A percentile compares a stretch with the other conserved stretches of the same genome.
Evolutionary conservation across 2,329 filamentous ascomycete genomes (phyloP).

Genomic region (Aspergillus pseudoviridinutans): DNA sequence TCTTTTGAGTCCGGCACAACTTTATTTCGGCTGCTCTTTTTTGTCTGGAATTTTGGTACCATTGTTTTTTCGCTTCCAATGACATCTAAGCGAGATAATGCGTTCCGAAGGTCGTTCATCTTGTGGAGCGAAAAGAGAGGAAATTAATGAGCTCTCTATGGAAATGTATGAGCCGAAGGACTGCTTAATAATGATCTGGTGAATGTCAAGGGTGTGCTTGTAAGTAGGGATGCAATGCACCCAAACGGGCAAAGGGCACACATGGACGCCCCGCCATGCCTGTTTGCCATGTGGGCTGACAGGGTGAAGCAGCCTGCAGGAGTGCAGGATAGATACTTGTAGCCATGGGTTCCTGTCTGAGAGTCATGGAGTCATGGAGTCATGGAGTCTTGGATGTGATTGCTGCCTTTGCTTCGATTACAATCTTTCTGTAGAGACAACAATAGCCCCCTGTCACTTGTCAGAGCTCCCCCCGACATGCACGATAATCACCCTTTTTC

Average conservation of each 20-base stretch:
- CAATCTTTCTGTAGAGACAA: not conserved
- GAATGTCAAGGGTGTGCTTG: not conserved
- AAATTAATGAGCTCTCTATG: not conserved
- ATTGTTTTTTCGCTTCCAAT: not conserved
- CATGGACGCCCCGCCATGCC: not conserved
- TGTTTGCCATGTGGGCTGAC: constrained; percentile 1
- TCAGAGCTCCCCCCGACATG: not conserved
- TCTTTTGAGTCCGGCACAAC: constrained; percentile 1
- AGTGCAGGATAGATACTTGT: not conserved
- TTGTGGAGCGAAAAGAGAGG: not conserved
- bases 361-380: too few relatives aligned
- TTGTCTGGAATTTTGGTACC: not conserved
- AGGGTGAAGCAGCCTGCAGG: not conserved
- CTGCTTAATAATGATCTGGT: not conserved
- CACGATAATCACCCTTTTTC: not conserved
- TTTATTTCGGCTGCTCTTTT: constrained; percentile 1
- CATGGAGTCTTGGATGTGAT: not conserved
- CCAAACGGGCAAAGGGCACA: not conserved
- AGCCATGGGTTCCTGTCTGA: not conserved
- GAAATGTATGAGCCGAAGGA: too few relatives aligned
- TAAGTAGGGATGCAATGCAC: not conserved
- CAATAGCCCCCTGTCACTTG: not conserved
- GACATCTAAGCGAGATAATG: not conserved
- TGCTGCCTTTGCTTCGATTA: not conserved
- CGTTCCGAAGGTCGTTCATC: not conserved